phyloP scores from a whole-genome alignment of 805 yeast genomes.

The Ogataea nonfermentans region DNA sequence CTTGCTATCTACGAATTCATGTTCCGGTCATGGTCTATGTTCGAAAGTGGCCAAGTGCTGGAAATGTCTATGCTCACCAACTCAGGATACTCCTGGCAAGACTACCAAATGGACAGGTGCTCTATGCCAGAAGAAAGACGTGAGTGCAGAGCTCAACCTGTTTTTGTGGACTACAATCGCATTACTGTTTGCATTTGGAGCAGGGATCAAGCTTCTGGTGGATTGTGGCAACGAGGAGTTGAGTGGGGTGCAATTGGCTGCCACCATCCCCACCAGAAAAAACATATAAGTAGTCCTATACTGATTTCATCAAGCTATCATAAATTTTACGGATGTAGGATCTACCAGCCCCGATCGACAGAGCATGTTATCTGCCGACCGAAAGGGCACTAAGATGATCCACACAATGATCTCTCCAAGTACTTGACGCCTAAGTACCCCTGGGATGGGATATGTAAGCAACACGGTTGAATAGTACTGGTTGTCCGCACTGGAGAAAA shows the following conservation, averaged over 20 bases:
- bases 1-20: slow-evolving; percentile 43
- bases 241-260: slow-evolving; percentile 68
- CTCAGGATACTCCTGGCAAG: slow-evolving; percentile 39
- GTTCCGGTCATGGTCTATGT: slow-evolving; percentile 57
- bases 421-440: slow-evolving; percentile 64
- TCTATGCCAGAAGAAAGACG: slow-evolving; percentile 67
- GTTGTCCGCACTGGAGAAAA: slow-evolving; percentile 66
- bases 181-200: slow-evolving; percentile 43
- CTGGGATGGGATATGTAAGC: slow-evolving; percentile 46
- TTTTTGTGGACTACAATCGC: slow-evolving; percentile 64
- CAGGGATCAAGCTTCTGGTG: slow-evolving; percentile 52
- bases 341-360: slow-evolving; percentile 61
- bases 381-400: slow-evolving; percentile 72
- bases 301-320: not conserved
- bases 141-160: slow-evolving; percentile 63
- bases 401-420: slow-evolving; percentile 57
- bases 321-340: slow-evolving; percentile 42
- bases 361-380: slow-evolving; percentile 34
- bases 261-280: slow-evolving; percentile 45
- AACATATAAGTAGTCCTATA: slow-evolving; percentile 18
- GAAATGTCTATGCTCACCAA: slow-evolving; percentile 50
- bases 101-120: slow-evolving; percentile 56
- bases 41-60: slow-evolving; percentile 42
- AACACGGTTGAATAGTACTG: slow-evolving; percentile 71
- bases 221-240: slow-evolving; percentile 58